Base-by-base conservation (phyloP, 805 yeast species). In the Teunomyces kruisii region DNA sequence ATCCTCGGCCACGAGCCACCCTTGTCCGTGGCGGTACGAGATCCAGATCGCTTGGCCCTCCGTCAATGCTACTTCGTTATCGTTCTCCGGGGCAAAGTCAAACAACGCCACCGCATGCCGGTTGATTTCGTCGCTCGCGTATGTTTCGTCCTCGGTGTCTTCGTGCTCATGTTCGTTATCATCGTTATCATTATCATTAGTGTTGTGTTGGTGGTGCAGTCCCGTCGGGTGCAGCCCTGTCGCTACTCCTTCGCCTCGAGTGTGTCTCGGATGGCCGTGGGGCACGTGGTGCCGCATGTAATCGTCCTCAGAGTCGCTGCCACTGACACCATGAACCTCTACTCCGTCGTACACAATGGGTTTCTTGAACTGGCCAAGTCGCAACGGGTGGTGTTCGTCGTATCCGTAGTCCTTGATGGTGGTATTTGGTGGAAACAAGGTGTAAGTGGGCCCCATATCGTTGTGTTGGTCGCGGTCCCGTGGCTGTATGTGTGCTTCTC, bases 1-100 rank as follows among this genome's bases (percentile, higher is more conserved):
- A 57, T 89, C 90, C 54, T 80, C 83, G 0, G 97, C 98, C 42
- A 94, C 97, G 3, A 94, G 76, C 99, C 99, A 94, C 6, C 99
- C 99, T 62, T 92, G 97, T 19, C 98, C 98, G 62, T 92, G 96
- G 46, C 95, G 80, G 63, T 91, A 92, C 47, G 85, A 81, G 26
- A 94, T 86, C 79, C 90, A 84, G 2, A 94, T 80, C 10, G 80
- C 64, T 65, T 94, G 97, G 29, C 96, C 96, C 55, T 86, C 95
- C 10, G 58, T 66, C 27, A 94, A 68, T 9, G 76, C 79, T 37
- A 91, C 80, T 58, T 94, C 99, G 64, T 94, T 94, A 55, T 89
- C 96, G 63, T 94, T 94, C 61, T 94, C 98, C 0, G 98, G 96
- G 35, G 70, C 76, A 59, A 94, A 94, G 55, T 91, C 92, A 61